Base-by-base conservation (phyloP, 805 yeast genomes). In the Pichia kluyveri region DNA sequence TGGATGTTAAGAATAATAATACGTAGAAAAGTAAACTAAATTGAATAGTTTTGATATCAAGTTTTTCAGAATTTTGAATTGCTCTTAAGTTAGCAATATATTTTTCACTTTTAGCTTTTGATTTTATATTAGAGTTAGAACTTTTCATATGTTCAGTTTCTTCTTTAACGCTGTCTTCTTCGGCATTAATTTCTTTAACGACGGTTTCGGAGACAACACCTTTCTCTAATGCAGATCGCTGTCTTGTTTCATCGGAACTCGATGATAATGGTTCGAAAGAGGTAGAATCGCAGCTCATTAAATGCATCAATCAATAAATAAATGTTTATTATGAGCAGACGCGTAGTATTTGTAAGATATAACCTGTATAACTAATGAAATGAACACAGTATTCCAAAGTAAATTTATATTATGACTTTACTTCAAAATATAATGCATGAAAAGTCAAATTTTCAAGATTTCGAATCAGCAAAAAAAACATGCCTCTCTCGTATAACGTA, bases 31-130 rank as follows among this genome's bases (percentile, higher is more conserved):
- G 9, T 9, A 56, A n/a, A 6, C 63, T 43, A 11, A 52, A n/a
- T 34, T 32, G 30, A 51, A 46, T 34, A 17, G 46, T 48, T 27
- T 45, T 41, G 27, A 30, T 40, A 23, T 48, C 51, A 15, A 48
- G 27, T 12, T n/a, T 60, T 60, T 49, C 54, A 57, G 34, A 53
- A 42, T 40, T 44, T 47, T 41, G 61, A 58, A 26, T 56, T 39
- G 38, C 44, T 48, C 45, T 54, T 52, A 30, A 56, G 44, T 18
- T 51, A 31, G 30, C 41, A 39, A 26, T 52, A 45, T 19, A 10
- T 14, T 40, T 44, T 18, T 38, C n/a, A 11, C 15, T 32, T 37
- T 51, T 30, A 37, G 23, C 12, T 30, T 18, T 27, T 38, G 42
- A 3, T 44, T 27, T 40, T 40, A 8, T 15, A 42, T 36, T 11